Conservation (phyloP, 169 alveolate genomes). For the Plasmodium cynomolgi region DNA sequence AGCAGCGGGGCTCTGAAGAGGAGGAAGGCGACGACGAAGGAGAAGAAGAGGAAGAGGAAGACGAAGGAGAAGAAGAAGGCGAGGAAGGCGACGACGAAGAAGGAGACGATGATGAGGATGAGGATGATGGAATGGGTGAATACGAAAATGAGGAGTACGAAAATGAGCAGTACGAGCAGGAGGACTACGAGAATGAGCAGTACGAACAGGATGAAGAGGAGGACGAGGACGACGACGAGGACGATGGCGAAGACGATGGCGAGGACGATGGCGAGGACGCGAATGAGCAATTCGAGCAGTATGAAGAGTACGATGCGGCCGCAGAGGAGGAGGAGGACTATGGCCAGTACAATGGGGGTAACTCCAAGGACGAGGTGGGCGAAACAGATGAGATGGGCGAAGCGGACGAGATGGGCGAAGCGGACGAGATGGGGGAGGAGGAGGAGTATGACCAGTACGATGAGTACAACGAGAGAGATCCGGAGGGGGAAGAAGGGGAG, state of each 20-base stretch:
- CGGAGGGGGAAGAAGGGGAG: not conserved
- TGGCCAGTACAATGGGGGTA: not conserved
- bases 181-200: not conserved
- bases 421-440: not conserved
- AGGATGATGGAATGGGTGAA: not conserved
- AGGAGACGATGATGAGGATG: not conserved
- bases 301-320: not conserved
- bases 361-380: not conserved
- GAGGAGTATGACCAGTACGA: not conserved
- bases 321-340: not conserved
- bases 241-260: not conserved
- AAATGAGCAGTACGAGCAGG: not conserved
- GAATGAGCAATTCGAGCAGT: not conserved
- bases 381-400: not conserved
- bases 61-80: not conserved
- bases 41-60: not conserved
- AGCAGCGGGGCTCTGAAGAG: not conserved
- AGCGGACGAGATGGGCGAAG: not conserved
- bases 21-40: not conserved
- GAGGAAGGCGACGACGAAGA: not conserved
- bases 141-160: not conserved
- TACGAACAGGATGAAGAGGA: slow-evolving; percentile 10
- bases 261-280: not conserved
- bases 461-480: not conserved
- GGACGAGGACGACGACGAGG: not conserved